Evolutionary conservation across 2,329 filamentous ascomycete genomes (phyloP).

Genomic region (Cercospora berteroae): DNA sequence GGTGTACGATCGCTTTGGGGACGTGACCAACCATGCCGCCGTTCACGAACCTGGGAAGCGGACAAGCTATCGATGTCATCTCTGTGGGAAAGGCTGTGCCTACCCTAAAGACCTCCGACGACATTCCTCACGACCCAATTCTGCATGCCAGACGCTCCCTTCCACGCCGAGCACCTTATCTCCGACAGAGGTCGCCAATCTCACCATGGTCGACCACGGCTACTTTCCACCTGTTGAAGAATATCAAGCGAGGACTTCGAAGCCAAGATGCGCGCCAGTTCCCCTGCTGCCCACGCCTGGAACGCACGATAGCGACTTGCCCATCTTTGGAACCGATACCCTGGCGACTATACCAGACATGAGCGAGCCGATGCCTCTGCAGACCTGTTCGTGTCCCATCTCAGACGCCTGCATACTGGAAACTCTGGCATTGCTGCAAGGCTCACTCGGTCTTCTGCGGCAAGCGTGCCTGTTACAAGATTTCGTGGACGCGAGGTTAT

Average conservation of each 20-base stretch:
- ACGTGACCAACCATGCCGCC: conserved; percentile 1
- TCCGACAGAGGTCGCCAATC: not conserved
- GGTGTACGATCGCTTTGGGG: not conserved
- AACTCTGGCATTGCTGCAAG: conserved; percentile 8
- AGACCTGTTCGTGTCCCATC: conserved; percentile 2
- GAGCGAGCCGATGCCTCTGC: conserved; percentile 3
- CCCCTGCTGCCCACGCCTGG: conserved; percentile 2
- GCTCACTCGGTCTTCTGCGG: conserved; percentile 3
- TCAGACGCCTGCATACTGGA: conserved; percentile 8
- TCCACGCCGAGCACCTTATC: not conserved
- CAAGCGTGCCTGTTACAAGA: not conserved
- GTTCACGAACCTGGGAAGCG: conserved; percentile 6
- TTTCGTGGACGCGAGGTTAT: not conserved
- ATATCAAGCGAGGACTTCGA: not conserved
- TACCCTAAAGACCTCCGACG: not conserved
- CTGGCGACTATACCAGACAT: not conserved
- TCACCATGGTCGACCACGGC: conserved; percentile 3
- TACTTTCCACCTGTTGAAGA: conserved; percentile 6
- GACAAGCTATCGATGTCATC: conserved; percentile 1
- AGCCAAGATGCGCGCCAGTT: not conserved
- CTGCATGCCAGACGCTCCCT: conserved; percentile 1
- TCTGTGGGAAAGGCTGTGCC: not conserved
- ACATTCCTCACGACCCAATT: conserved; percentile 5
- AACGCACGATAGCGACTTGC: not conserved
- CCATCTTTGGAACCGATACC: not conserved